Percentiles rank a stretch among this genome's conserved stretches.
Evolutionary conservation across 768 basidiomycete genomes (phyloP).

Genomic region (Peribolospora baueri): DNA sequence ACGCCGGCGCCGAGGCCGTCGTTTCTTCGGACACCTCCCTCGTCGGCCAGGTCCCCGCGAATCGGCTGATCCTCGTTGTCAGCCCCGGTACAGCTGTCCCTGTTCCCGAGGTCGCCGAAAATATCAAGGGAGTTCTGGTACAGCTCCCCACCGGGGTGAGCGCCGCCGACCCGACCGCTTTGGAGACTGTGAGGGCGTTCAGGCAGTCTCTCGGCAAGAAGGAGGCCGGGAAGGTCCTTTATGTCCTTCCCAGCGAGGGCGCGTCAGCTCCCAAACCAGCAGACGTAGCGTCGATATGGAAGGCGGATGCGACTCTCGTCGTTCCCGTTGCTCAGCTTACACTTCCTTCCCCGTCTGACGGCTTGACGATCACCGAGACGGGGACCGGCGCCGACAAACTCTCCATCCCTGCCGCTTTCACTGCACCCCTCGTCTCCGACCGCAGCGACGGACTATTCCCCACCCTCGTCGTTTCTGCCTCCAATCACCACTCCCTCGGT

Average conservation of each 20-base stretch:
- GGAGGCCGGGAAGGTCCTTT: constrained; percentile 23
- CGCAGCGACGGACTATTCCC: constrained; percentile 79
- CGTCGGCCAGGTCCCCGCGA: constrained; percentile 44
- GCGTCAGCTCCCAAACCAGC: constrained; percentile 1
- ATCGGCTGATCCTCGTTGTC: constrained; percentile 50
- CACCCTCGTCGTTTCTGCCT: constrained; percentile 54
- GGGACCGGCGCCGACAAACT: constrained; percentile 35
- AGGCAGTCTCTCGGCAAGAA: constrained; percentile 39
- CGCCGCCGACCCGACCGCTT: constrained; percentile 20
- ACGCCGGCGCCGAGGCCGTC: constrained; percentile 55
- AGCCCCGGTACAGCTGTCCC: constrained; percentile 48
- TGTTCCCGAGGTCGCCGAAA: constrained; percentile 41
- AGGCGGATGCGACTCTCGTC: constrained; percentile 8
- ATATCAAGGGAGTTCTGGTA: constrained; percentile 48
- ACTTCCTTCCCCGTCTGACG: constrained; percentile 31
- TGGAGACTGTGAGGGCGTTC: constrained; percentile 44
- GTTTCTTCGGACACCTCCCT: constrained; percentile 33
- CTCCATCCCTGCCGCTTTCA: constrained; percentile 62
- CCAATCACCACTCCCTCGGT: constrained; percentile 30
- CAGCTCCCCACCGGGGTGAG: constrained; percentile 39
- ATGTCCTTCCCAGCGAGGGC: constrained; percentile 26
- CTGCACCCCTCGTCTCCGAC: constrained; percentile 58
- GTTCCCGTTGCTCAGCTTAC: constrained; percentile 17
- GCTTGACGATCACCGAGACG: constrained; percentile 36
- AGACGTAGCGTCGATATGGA: constrained; percentile 9